Base-by-base conservation (phyloP, 768 basidiomycete species). In the Lactarius vividus region DNA sequence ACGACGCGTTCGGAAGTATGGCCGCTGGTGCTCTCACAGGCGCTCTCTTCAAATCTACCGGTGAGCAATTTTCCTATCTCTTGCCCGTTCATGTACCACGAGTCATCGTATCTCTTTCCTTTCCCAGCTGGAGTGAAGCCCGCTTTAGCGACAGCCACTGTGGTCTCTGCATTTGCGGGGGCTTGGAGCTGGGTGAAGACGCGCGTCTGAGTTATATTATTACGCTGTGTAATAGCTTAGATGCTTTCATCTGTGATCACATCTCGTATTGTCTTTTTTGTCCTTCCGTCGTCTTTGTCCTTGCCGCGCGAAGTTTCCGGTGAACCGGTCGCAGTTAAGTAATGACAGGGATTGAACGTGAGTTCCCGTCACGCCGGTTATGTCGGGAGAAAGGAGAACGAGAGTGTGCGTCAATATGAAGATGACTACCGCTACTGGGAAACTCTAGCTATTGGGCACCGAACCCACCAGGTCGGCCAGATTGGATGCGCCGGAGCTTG, bases 161-260 rank as follows among this genome's bases (percentile, higher is more conserved):
- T 97, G 71, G 89, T 95, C 78, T 94, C 94, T 71, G 91, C 88
- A 71, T 82, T 88, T 75, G 96, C 96, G 66, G 96, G 96, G 64
- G 80, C 87, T 66, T 99, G 96, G 96, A 93, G 94, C 79, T 91
- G 88, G 81, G 85, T 94, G 80, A 98, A 99, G 84, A 88, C 85
- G 80, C 88, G 82, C 74, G 83, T 96, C 79, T 92, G 83, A 89
- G 77, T 52, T 77, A 77, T 35, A 71, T 69, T 73, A 77, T 77
- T 77, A 76, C 71, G 74, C 71, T 73, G 63, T 74, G 75, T 82
- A 79, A 78, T 87, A 81, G 49, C 79, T 35, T 61, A 65, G 70
- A 74, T 68, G 68, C 46, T 70, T 69, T 71, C 55, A 58, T 64
- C 26, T 60, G 33, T 37, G 59, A 65, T 70, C 61, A 54, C 64